A percentile compares a stretch with the other conserved stretches of the same genome.
phyloP scores from a whole-genome alignment of 1,284 basidiomycete genomes.

The Nidula niveotomentosa region DNA sequence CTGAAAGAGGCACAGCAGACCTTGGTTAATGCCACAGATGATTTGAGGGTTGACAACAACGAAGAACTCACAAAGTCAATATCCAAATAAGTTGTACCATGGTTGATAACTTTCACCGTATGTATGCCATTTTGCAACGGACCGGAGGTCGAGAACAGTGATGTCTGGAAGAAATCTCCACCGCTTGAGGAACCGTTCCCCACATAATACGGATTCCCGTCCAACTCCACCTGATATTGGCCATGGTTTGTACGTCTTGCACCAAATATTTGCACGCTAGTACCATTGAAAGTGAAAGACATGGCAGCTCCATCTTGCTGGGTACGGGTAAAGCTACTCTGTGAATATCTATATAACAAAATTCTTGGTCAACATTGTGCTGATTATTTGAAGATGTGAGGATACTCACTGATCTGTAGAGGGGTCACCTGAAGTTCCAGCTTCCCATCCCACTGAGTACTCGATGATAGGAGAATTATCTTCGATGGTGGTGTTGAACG shows the following conservation, averaged over 20 bases:
- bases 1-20: constrained; percentile 5
- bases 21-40: not conserved
- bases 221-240: constrained; percentile 19
- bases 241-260: constrained; percentile 23
- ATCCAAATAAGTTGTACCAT: constrained; percentile 19
- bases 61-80: constrained; percentile 28
- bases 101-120: constrained; percentile 22
- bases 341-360: constrained; percentile 21
- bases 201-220: constrained; percentile 18
- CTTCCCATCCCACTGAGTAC: constrained; percentile 25
- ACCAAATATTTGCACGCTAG: constrained; percentile 23
- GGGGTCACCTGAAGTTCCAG: constrained; percentile 17
- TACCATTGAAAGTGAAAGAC: constrained; percentile 27
- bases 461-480: constrained; percentile 33
- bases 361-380: not conserved
- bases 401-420: constrained; percentile 10
- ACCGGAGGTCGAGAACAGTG: constrained; percentile 18
- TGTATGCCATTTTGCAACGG: constrained; percentile 7
- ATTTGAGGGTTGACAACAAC: constrained; percentile 1
- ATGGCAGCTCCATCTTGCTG: constrained; percentile 16
- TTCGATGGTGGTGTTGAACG: constrained; percentile 31
- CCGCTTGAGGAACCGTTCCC: not conserved
- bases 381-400: not conserved
- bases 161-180: constrained; percentile 15
- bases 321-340: constrained; percentile 24